Conservation (phyloP, 2,329 filamentous ascomycete genomes). For the Colletotrichum sansevieriae region DNA sequence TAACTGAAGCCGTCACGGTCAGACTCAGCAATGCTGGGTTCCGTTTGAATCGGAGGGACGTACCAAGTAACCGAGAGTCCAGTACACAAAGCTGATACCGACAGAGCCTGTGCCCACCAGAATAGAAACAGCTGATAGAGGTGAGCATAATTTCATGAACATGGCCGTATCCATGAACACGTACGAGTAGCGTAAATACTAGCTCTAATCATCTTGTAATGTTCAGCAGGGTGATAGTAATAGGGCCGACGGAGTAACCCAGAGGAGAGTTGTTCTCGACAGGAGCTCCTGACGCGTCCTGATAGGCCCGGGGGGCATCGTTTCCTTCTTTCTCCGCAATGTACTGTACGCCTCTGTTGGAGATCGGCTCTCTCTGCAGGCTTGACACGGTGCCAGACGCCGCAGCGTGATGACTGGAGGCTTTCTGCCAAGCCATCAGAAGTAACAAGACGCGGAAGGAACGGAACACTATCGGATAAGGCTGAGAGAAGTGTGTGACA, state of each 20-base stretch:
- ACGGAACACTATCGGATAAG: slow-evolving; percentile 10
- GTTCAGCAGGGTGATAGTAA: slow-evolving; percentile 71
- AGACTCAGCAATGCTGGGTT: too few relatives aligned
- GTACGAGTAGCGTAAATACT: slow-evolving; percentile 69
- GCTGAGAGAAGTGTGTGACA: slow-evolving; percentile 1
- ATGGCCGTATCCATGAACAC: slow-evolving; percentile 40
- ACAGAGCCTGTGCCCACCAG: slow-evolving; percentile 71
- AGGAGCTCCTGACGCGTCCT: slow-evolving; percentile 62
- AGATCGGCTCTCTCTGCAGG: slow-evolving; percentile 14
- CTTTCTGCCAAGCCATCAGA: slow-evolving; percentile 30
- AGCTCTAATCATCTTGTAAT: slow-evolving; percentile 73
- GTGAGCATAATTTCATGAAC: not conserved
- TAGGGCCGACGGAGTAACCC: slow-evolving; percentile 68
- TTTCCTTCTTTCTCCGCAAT: slow-evolving; percentile 34
- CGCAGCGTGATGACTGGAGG: slow-evolving; percentile 4
- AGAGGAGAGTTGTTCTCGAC: slow-evolving; percentile 70
- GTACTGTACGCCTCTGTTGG: slow-evolving; percentile 21
- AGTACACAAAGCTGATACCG: slow-evolving; percentile 72
- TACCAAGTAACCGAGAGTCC: slow-evolving; percentile 72
- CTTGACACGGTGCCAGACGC: not conserved
- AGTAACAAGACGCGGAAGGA: slow-evolving; percentile 14
- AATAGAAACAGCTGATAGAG: slow-evolving; percentile 64
- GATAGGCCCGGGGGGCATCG: slow-evolving; percentile 40
- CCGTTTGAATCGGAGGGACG: slow-evolving; percentile 56
- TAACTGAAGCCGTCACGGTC: slow-evolving; percentile 57